Conservation (phyloP, 768 basidiomycete species). For the Podaxis carcinomalis region DNA sequence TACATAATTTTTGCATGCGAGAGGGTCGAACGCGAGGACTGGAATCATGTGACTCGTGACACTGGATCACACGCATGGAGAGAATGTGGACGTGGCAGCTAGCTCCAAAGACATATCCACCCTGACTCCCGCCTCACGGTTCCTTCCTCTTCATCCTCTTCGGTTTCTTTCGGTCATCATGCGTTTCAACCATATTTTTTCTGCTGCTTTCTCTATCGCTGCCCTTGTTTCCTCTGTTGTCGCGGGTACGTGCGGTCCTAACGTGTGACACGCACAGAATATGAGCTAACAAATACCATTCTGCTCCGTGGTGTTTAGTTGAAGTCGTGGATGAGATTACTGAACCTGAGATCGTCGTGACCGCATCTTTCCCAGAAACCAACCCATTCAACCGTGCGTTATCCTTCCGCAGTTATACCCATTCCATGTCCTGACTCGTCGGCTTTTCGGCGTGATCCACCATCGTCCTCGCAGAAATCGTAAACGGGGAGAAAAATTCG, state of each 20-base stretch:
- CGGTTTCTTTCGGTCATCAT: neutral
- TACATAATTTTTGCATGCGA: neutral
- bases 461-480: constrained; percentile 51
- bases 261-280: neutral
- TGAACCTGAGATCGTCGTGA: constrained; percentile 52
- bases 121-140: neutral
- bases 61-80: constrained; percentile 1
- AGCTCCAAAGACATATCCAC: neutral
- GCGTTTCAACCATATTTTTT: neutral
- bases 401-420: neutral
- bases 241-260: neutral
- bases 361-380: constrained; percentile 61
- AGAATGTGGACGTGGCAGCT: constrained; percentile 10
- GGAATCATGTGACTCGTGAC: constrained; percentile 2
- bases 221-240: constrained; percentile 9
- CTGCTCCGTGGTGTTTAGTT: neutral
- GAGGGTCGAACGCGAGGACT: neutral
- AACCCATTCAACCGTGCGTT: constrained; percentile 76
- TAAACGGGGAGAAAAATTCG: constrained; percentile 79
- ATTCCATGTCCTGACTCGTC: constrained; percentile 13
- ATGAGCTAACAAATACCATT: neutral
- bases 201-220: neutral
- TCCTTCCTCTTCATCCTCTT: neutral
- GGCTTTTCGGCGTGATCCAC: constrained; percentile 5
- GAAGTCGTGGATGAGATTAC: constrained; percentile 26